Percentiles rank a stretch among this genome's conserved stretches.
Conservation (phyloP, 2,329 filamentous ascomycete genomes). For the Pseudogymnoascus sp. region DNA sequence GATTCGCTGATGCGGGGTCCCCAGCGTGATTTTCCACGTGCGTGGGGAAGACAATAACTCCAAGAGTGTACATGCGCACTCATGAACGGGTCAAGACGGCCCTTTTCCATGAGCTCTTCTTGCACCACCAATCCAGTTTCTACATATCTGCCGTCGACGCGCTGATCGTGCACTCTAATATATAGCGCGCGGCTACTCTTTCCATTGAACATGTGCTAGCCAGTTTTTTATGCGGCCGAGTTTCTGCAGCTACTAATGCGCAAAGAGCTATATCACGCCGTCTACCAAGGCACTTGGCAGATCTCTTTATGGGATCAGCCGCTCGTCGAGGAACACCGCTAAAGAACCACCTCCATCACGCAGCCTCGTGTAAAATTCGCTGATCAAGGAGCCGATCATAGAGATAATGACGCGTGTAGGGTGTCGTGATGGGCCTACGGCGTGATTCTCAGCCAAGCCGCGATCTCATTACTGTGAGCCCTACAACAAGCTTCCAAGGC, state of each 20-base stretch:
- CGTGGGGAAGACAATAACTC: background rate
- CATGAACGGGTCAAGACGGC: background rate
- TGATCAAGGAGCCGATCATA: background rate
- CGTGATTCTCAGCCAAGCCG: background rate
- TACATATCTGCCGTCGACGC: background rate
- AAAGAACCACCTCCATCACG: constrained; percentile 35
- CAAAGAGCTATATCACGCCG: background rate
- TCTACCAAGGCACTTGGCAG: background rate
- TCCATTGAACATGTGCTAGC: background rate
- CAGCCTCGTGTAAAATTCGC: constrained; percentile 37
- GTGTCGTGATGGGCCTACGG: background rate
- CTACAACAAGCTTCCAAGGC: background rate
- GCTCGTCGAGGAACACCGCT: constrained; percentile 1
- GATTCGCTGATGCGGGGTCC: background rate
- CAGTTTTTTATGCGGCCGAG: background rate
- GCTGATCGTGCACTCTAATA: background rate
- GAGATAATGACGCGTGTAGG: background rate
- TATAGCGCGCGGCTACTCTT: background rate
- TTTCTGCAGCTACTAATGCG: background rate
- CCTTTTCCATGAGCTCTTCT: background rate
- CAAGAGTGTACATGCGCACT: too few relatives aligned
- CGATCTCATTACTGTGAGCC: background rate
- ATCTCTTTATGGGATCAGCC: background rate
- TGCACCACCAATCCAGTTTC: background rate
- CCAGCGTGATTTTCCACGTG: constrained; percentile 3